phyloP scores from a whole-genome alignment of 208 protist genomes.

The Acanthamoeba castellanii region DNA sequence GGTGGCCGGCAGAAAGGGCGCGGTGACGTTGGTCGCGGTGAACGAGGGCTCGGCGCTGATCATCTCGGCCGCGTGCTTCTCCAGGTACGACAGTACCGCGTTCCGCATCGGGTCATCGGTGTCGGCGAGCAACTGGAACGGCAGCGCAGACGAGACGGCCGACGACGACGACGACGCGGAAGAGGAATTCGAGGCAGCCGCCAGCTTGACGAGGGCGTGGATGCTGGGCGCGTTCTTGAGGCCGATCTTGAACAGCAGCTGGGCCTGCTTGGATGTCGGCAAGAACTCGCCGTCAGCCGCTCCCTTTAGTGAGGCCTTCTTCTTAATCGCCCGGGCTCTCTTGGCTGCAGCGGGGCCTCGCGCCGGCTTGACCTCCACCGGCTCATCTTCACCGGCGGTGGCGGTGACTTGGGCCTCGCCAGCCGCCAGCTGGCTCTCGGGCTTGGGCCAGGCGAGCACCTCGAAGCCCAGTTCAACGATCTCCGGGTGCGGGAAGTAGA shows the following conservation, averaged over 20 bases:
- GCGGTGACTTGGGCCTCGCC: not conserved
- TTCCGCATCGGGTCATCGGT: not conserved
- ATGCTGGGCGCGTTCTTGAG: slow-evolving; percentile 40
- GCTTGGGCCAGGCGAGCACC: slow-evolving; percentile 10
- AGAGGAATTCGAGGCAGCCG: not conserved
- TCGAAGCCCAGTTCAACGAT: not conserved
- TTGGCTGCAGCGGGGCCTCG: too few relatives aligned
- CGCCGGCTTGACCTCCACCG: not conserved
- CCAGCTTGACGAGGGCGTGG: slow-evolving; percentile 29
- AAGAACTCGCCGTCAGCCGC: not conserved
- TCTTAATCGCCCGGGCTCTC: too few relatives aligned
- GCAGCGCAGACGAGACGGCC: not conserved
- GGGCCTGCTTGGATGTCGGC: not conserved
- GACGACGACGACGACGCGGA: not conserved
- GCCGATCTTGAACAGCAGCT: slow-evolving; percentile 37
- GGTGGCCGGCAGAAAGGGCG: not conserved
- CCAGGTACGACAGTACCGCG: not conserved
- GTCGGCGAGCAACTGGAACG: not conserved
- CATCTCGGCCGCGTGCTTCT: not conserved
- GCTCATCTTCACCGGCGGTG: not conserved
- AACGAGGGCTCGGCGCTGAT: slow-evolving; percentile 1
- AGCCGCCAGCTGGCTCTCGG: not conserved
- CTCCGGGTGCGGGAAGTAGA: slow-evolving; percentile 41
- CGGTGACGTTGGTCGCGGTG: not conserved
- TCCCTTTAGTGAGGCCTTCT: not conserved